These are phyloP conservation scores for Cercospora citrullina DNA, from an alignment of 2,329 filamentous ascomycete species.

Conservation along the genomic window DNA sequence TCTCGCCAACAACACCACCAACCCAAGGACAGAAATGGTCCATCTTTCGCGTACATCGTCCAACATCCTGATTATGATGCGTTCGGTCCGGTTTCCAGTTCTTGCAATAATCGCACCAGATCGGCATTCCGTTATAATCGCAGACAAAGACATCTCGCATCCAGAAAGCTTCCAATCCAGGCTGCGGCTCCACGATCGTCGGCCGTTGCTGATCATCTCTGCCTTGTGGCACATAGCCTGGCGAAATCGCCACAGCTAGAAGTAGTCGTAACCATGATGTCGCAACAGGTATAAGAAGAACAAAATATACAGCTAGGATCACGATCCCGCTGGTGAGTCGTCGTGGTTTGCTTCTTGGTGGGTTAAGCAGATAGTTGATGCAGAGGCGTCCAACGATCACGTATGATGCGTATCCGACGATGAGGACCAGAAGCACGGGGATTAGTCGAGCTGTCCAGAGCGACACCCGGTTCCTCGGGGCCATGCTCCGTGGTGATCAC, in stretches of 20 bases:
- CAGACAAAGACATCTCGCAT: slow-evolving; percentile 81
- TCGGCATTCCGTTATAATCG: slow-evolving; percentile 77
- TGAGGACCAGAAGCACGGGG: slow-evolving; percentile 32
- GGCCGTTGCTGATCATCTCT: slow-evolving; percentile 29
- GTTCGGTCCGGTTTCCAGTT: slow-evolving; percentile 87
- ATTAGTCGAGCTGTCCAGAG: slow-evolving; percentile 34
- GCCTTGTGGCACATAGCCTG: slow-evolving; percentile 72
- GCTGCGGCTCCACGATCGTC: slow-evolving; percentile 50
- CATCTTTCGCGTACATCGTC: slow-evolving; percentile 83
- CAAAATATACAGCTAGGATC: slow-evolving; percentile 70
- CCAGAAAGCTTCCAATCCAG: slow-evolving; percentile 74
- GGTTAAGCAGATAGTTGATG: slow-evolving; percentile 67
- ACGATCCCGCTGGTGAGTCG: slow-evolving; percentile 62
- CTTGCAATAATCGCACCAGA: slow-evolving; percentile 80
- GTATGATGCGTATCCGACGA: slow-evolving; percentile 36
- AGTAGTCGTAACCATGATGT: slow-evolving; percentile 71
- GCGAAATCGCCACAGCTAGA: slow-evolving; percentile 65
- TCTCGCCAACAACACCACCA: slow-evolving; percentile 84
- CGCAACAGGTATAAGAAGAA: slow-evolving; percentile 68
- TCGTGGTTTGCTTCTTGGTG: slow-evolving; percentile 36
- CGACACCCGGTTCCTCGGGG: slow-evolving; percentile 24
- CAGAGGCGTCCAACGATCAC: slow-evolving; percentile 49
- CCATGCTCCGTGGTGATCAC: slow-evolving; percentile 14
- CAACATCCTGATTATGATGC: slow-evolving; percentile 82
- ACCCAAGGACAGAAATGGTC: slow-evolving; percentile 96